Evolutionary conservation across 228 moss, liverwort and hornwort genomes (phyloP).

Genomic region (Sphagnum magellanicum): DNA sequence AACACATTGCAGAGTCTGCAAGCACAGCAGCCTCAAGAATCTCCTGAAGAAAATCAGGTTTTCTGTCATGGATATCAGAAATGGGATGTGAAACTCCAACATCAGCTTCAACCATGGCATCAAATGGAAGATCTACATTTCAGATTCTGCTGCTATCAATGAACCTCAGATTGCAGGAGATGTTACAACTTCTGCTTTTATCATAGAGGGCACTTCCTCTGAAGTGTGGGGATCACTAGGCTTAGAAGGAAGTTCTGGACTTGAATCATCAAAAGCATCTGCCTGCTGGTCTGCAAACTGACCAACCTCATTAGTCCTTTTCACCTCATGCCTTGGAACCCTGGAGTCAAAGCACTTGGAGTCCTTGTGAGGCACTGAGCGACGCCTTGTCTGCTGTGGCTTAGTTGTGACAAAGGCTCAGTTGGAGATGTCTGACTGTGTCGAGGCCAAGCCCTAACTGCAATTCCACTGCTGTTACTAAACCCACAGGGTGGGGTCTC

Average conservation of each 20-base stretch:
- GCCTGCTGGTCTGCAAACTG: constrained; percentile 7
- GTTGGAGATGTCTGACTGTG: constrained; percentile 26
- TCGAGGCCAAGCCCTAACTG: constrained; percentile 51
- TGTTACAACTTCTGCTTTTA: too few species aligned
- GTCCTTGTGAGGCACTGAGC: constrained; percentile 74
- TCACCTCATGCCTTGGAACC: constrained; percentile 54
- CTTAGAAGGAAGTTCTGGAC: constrained; percentile 1
- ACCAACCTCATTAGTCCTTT: constrained; percentile 19
- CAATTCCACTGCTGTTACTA: constrained; percentile 51
- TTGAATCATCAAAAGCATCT: constrained; percentile 19
- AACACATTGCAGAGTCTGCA: constrained; percentile 38
- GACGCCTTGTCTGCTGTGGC: constrained; percentile 71
- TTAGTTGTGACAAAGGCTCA: too few species aligned
- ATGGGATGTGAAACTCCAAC: constrained; percentile 28
- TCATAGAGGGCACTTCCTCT: too few species aligned
- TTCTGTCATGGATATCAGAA: constrained; percentile 5
- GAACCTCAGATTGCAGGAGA: too few species aligned
- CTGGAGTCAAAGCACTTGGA: constrained; percentile 51
- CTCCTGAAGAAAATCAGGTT: constrained; percentile 52
- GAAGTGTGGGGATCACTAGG: constrained; percentile 2
- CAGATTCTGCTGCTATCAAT: background rate
- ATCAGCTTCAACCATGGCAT: constrained; percentile 38
- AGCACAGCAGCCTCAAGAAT: constrained; percentile 54
- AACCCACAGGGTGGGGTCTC: constrained; percentile 37
- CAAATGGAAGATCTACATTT: constrained; percentile 38